These are phyloP conservation scores for Perkinsus marinus DNA, from an alignment of 169 alveolate species.

Conservation along the genomic window DNA sequence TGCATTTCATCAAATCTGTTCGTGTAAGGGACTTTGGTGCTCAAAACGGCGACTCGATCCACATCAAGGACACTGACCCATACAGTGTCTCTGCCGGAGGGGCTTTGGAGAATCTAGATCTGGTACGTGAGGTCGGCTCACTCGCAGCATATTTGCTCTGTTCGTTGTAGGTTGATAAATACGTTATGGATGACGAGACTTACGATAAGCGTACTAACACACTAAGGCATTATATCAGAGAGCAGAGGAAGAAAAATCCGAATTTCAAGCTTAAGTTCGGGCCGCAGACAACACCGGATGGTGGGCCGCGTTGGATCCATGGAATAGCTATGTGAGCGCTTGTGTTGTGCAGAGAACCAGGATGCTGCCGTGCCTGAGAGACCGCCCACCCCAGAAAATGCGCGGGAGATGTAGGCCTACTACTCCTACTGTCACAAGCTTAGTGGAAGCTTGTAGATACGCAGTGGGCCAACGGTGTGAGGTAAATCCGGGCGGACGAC, in stretches of 20 bases:
- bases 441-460: background rate
- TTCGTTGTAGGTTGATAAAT: background rate
- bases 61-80: background rate
- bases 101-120: background rate
- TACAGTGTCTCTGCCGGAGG: background rate
- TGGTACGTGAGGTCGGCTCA: background rate
- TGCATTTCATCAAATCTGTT: background rate
- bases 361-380: background rate
- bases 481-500: background rate
- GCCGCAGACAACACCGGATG: background rate
- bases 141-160: background rate
- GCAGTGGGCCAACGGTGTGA: background rate
- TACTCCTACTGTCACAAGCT: background rate
- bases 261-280: background rate
- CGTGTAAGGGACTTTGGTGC: background rate
- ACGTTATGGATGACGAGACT: background rate
- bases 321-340: background rate
- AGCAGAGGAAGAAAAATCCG: background rate
- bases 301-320: background rate
- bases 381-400: background rate
- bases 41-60: background rate
- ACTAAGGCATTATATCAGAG: background rate
- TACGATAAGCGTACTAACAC: background rate
- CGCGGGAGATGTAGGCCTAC: background rate
- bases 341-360: background rate